Evolutionary conservation across 345 rosid species (phyloP).

Genomic region (Eucalyptus caleyi): DNA sequence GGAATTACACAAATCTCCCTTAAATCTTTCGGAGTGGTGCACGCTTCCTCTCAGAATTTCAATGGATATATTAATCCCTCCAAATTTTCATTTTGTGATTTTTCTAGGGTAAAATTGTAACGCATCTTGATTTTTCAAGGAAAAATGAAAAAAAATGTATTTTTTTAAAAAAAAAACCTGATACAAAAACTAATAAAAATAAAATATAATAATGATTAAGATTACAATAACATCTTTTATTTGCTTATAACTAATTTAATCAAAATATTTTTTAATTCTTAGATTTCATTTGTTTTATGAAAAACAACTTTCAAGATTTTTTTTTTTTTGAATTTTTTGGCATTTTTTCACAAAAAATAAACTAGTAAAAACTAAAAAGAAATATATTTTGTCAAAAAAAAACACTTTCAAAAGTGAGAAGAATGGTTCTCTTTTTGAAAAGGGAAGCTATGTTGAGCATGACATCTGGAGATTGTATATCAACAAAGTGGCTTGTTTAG

Average conservation of each 20-base stretch:
- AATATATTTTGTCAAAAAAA: not conserved
- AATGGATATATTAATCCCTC: not conserved
- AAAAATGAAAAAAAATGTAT: too few relatives aligned
- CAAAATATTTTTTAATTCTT: too few relatives aligned
- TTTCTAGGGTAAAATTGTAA: not conserved
- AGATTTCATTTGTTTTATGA: rapidly evolving
- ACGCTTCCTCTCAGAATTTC: not conserved
- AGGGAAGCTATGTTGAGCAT: not conserved
- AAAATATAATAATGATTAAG: too few relatives aligned
- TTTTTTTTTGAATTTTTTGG: too few relatives aligned
- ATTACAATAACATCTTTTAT: too few relatives aligned
- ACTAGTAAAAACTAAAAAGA: too few relatives aligned
- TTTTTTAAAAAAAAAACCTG: not conserved
- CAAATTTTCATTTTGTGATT: not conserved
- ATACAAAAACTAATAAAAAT: too few relatives aligned
- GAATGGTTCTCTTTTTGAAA: not conserved
- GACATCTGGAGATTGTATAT: not conserved
- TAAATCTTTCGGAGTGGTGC: not conserved
- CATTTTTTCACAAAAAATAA: too few relatives aligned
- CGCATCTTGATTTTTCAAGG: not conserved
- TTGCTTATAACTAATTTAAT: too few relatives aligned
- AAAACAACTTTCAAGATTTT: not conserved
- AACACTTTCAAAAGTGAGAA: not conserved
- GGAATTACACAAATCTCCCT: not conserved
- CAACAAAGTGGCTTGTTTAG: too few relatives aligned